Base-by-base conservation (phyloP, 129 eudicot species). In the Silybum marianum region DNA sequence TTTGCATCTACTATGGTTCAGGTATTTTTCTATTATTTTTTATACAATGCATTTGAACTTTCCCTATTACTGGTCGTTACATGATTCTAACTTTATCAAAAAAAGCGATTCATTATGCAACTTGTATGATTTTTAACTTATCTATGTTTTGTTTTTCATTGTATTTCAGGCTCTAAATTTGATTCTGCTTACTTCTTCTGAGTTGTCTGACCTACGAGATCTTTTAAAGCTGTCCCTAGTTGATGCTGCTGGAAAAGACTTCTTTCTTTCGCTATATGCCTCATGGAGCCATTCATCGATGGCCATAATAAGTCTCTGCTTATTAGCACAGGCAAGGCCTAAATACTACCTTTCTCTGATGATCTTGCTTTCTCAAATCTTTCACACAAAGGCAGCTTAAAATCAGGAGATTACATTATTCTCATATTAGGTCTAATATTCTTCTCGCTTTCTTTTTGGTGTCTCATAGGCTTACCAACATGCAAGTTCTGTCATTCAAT, bases 221-320 rank as follows among this genome's bases (percentile, higher is more conserved):
- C 90, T 93, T 14, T 87, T 95, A 63, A 95, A 93, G 80, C 86
- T 89, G 51, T 88, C 99, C 2, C 85, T 95, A 58, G 78, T 88
- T 32, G 87, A 87, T 81, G 91, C 87, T 66, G 87, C 89, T 82
- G 99, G 95, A 75, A 93, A 87, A 74, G 89, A 91, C 88, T 89
- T 93, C 72, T 91, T 90, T 85, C 95, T 89, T 86, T 84, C 99
- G 39, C 91, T 95, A 40, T 95, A 95, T 83, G 86, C 97, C 30
- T 95, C 99, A 48, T 95, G 99, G 99, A 89, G 95, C 81, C 99
- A 95, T 90, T 95, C 99, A 71, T 85, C 99, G 38, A 93, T 91
- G 98, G 97, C 99, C 80, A 93, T 89, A 22, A 93, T 95, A 75
- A 93, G 99, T 82, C 95, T 95, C 74, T 95, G 99, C 86, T 88